These are phyloP conservation scores for Anisogramma anomala DNA, from an alignment of 2,329 filamentous ascomycete genomes.

Conservation along the genomic window DNA sequence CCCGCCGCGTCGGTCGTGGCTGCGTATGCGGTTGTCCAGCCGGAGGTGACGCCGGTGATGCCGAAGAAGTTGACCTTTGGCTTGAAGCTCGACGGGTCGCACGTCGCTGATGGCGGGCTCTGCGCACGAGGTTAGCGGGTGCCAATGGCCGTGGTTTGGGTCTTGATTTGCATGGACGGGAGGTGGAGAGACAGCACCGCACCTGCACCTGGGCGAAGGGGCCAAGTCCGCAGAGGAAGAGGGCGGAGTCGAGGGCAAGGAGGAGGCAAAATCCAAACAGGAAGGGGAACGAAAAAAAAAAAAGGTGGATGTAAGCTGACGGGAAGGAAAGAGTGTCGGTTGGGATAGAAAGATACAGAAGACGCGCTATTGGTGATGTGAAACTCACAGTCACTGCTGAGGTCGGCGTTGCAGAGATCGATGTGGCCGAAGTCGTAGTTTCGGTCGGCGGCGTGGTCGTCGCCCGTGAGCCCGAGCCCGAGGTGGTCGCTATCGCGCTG, in stretches of 20 bases:
- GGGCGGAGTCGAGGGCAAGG: not conserved
- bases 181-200: not conserved
- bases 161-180: too few species aligned
- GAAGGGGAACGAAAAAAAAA: too few species aligned
- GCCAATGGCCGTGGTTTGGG: too few species aligned
- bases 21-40: conserved; percentile 5
- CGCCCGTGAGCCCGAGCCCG: not conserved
- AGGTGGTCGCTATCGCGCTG: too few species aligned
- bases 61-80: conserved; percentile 8
- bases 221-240: not conserved
- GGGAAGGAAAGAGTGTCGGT: too few species aligned
- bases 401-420: not conserved
- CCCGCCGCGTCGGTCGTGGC: not conserved
- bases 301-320: too few species aligned
- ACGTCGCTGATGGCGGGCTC: conserved; percentile 2
- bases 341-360: too few species aligned
- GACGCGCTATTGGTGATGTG: too few species aligned
- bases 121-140: not conserved
- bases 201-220: not conserved
- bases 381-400: too few species aligned
- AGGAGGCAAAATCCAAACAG: not conserved
- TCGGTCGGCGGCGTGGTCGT: not conserved
- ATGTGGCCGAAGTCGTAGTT: not conserved
- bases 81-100: conserved; percentile 4
- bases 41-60: conserved; percentile 1